Evolutionary conservation across 78 protist species (phyloP).

Genomic region (Dictyostelium capitatum): DNA sequence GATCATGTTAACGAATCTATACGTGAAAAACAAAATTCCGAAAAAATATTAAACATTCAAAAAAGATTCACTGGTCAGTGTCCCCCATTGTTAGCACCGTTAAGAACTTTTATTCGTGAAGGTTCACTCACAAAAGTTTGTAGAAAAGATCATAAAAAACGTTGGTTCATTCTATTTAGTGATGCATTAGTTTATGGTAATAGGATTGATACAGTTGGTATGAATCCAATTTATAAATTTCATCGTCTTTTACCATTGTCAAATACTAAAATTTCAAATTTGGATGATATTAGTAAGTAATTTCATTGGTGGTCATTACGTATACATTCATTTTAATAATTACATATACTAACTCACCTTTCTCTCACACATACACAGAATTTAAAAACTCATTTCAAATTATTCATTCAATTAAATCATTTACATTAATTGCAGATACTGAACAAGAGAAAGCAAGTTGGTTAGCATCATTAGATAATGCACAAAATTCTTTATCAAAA

Average conservation of each 20-base stretch:
- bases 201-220: conserved; percentile 44
- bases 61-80: conserved; percentile 76
- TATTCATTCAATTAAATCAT: conserved; percentile 77
- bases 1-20: conserved; percentile 71
- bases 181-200: conserved; percentile 80
- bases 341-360: neutral
- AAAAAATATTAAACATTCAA: conserved; percentile 74
- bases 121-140: conserved; percentile 78
- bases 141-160: conserved; percentile 79
- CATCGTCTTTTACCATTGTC: conserved; percentile 42
- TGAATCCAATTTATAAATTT: conserved; percentile 74
- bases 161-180: conserved; percentile 83
- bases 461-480: conserved; percentile 22
- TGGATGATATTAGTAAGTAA: conserved; percentile 66
- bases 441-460: conserved; percentile 70
- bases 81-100: conserved; percentile 70
- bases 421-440: conserved; percentile 79
- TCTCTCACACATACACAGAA: neutral
- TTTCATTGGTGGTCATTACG: too few relatives aligned
- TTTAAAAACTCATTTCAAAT: conserved; percentile 71
- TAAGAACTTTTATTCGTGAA: conserved; percentile 73
- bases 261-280: conserved; percentile 31
- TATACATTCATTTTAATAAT: neutral
- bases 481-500: conserved; percentile 15
- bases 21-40: conserved; percentile 74